Conservation (phyloP, 2,329 filamentous ascomycete species). For the Aspergillus sp. region DNA sequence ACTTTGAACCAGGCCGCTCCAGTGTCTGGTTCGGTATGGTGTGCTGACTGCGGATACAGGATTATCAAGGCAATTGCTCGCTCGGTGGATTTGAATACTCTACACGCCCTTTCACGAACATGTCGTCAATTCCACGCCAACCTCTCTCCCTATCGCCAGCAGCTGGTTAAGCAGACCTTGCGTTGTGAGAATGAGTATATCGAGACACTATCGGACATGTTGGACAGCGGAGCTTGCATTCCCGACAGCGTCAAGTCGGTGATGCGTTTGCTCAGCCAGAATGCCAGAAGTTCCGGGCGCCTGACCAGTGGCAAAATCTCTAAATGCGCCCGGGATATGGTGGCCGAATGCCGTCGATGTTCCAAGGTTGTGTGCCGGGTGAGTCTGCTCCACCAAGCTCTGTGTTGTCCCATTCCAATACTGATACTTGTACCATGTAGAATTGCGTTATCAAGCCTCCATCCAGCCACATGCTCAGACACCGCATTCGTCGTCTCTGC, state of each 20-base stretch:
- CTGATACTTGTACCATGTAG: constrained; percentile 48
- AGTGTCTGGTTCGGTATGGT: constrained; percentile 12
- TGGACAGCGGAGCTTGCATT: constrained; percentile 46
- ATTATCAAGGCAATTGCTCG: constrained; percentile 74
- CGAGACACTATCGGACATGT: constrained; percentile 38
- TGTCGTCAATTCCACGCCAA: constrained; percentile 77
- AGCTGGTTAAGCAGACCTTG: constrained; percentile 73
- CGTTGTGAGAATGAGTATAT: constrained; percentile 74
- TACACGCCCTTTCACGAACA: constrained; percentile 79
- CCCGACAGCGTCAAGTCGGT: constrained; percentile 36
- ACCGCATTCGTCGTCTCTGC: constrained; percentile 81
- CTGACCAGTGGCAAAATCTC: constrained; percentile 69
- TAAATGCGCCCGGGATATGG: constrained; percentile 83
- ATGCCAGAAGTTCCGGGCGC: constrained; percentile 35
- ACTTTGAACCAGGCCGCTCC: constrained; percentile 19
- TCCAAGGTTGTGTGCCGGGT: constrained; percentile 78
- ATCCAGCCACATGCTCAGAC: constrained; percentile 64
- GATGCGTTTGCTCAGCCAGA: constrained; percentile 31
- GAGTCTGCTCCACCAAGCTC: constrained; percentile 37
- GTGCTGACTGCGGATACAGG: constrained; percentile 51
- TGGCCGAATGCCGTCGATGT: constrained; percentile 79
- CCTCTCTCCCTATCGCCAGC: constrained; percentile 74
- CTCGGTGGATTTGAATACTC: constrained; percentile 80
- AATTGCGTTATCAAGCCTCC: constrained; percentile 90
- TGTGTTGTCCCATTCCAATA: not conserved